Base-by-base conservation (phyloP, 495 filamentous ascomycete species). In the Trichoderma erinaceum region DNA sequence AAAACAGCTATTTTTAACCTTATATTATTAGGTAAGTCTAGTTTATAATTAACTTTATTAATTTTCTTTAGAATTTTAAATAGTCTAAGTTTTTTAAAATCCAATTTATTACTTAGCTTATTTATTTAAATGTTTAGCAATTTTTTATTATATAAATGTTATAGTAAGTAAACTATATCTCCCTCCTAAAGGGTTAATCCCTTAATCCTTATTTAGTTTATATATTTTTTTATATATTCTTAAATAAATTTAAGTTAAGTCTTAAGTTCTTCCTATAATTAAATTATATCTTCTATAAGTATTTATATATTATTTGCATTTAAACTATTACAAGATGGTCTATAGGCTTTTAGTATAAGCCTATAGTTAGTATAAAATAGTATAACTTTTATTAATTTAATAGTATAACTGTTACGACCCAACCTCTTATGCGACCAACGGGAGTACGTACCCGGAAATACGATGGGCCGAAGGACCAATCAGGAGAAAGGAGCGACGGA, bases 81-180 rank as follows among this genome's bases (percentile, higher is more conserved):
- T 70, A 38, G 69, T 72, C 71, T 67, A 67, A 78, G 13, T 63
- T 73, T 68, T 58, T 71, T 73, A 67, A 75, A 68, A 32, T 78
- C 66, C n/a, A 79, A 66, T 69, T 79, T 78, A 23, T 73, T 65
- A 35, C 68, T 78, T 70, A 48, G 64, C 73, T 71, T 41, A 66
- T 75, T 75, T 4, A 66, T 76, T 70, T 74, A 75, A 43, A 79
- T 73, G 61, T 77, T 77, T 65, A 66, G 68, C 35, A 38, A 38
- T 10, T 38, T 41, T 64, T 69, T 65, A 71, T 48, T 16, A 78
- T 71, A 25, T 76, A 76, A 58, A 79, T 71, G 71, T 75, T 73
- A 70, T 73, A 38, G 35, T 38, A 38, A 5, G 8, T 38, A 38
- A 7, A 10, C 35, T 38, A 38, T 38, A 7, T 38, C 35, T 10